These are phyloP conservation scores for Phoma sp. DNA, from an alignment of 2,329 filamentous ascomycete species.

Conservation along the genomic window DNA sequence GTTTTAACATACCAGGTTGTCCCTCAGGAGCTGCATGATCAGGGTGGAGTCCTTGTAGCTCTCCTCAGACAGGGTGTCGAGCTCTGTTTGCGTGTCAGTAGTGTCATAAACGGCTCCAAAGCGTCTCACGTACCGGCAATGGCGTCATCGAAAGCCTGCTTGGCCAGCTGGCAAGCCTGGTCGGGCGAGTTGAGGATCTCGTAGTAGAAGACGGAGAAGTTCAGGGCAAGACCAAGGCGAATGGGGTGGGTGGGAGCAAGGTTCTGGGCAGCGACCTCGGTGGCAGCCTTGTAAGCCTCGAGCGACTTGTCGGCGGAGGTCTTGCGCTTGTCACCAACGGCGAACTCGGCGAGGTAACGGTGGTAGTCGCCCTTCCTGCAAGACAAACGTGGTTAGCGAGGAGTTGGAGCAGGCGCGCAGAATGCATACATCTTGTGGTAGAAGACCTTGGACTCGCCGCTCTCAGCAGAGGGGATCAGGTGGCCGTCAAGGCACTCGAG, in stretches of 20 bases:
- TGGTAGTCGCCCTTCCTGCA: constrained; percentile 98
- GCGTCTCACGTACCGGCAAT: constrained; percentile 72
- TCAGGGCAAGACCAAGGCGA: constrained; percentile 87
- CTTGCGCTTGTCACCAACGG: constrained; percentile 93
- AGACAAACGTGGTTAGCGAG: constrained; percentile 31
- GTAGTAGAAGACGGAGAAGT: constrained; percentile 99
- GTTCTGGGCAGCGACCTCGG: constrained; percentile 87
- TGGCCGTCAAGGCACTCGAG: constrained; percentile 92
- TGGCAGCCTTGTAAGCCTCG: constrained; percentile 95
- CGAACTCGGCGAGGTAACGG: constrained; percentile 98
- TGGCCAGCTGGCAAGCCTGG: constrained; percentile 96
- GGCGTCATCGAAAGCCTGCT: constrained; percentile 94
- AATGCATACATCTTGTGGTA: constrained; percentile 95
- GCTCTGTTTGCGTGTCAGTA: constrained; percentile 64
- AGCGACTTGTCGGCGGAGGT: constrained; percentile 90
- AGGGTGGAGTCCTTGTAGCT: constrained; percentile 99
- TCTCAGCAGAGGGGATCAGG: constrained; percentile 92
- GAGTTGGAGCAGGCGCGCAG: not conserved
- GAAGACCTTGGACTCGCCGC: constrained; percentile 98
- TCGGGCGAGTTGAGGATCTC: constrained; percentile 99
- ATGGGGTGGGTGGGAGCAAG: constrained; percentile 92
- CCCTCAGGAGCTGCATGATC: constrained; percentile 97
- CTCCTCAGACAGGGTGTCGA: constrained; percentile 96
- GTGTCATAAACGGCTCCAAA: not conserved
- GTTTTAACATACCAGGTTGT: constrained; percentile 75